phyloP scores from a whole-genome alignment of 1,139 yeast species.

The Debaryomyces udenii region DNA sequence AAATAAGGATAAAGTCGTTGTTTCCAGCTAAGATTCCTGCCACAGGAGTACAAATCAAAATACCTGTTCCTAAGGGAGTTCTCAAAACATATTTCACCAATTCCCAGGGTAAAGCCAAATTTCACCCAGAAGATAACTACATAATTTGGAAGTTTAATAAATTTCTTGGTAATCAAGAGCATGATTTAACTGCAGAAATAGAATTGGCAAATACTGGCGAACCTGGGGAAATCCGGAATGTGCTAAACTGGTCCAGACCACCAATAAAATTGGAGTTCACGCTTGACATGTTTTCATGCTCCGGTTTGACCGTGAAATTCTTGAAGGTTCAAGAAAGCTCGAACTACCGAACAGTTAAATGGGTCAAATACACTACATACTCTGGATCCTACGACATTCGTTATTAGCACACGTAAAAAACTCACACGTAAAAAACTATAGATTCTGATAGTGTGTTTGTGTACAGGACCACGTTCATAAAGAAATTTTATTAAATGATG shows the following conservation, averaged over 20 bases:
- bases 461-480: constrained; percentile 3
- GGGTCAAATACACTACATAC: constrained; percentile 78
- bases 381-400: constrained; percentile 84
- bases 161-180: constrained; percentile 68
- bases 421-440: not conserved
- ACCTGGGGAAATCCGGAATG: constrained; percentile 16
- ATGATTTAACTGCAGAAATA: constrained; percentile 54
- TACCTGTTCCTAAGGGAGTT: constrained; percentile 74
- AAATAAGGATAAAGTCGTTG: constrained; percentile 62
- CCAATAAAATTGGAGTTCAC: constrained; percentile 75
- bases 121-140: constrained; percentile 64
- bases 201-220: constrained; percentile 31
- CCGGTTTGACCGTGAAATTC: constrained; percentile 76
- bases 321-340: constrained; percentile 68
- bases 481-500: constrained; percentile 4
- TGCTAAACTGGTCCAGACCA: constrained; percentile 64
- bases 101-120: constrained; percentile 70
- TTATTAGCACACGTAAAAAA: constrained; percentile 34
- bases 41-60: constrained; percentile 60
- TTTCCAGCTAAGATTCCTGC: constrained; percentile 67
- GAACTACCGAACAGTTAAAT: constrained; percentile 75
- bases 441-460: too few relatives aligned
- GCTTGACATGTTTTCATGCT: constrained; percentile 75
- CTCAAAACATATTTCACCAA: constrained; percentile 51
- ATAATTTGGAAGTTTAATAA: constrained; percentile 74